phyloP scores from a whole-genome alignment of 2,329 filamentous ascomycete genomes.

The Colletotrichum phormii region DNA sequence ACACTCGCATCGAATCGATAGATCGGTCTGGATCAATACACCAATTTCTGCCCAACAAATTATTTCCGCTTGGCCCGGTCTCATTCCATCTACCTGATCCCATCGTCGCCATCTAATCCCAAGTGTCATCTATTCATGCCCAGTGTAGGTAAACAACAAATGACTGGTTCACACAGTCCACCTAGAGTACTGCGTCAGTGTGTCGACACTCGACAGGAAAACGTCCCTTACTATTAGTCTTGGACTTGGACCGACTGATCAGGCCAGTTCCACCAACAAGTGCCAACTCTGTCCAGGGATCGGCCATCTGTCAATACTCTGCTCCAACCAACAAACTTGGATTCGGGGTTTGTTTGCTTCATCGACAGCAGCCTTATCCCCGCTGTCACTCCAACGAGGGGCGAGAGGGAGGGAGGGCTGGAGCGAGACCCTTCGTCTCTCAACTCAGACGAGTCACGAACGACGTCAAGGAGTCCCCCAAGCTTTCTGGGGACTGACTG shows the following conservation, averaged over 20 bases:
- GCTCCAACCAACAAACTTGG: constrained; percentile 9
- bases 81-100: not conserved
- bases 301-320: constrained; percentile 10
- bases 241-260: constrained; percentile 1
- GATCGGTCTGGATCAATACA: not conserved
- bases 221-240: not conserved
- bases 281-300: constrained; percentile 10
- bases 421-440: not conserved
- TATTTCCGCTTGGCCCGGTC: not conserved
- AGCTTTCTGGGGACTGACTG: constrained; percentile 11
- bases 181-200: not conserved
- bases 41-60: not conserved
- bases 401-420: too few relatives aligned
- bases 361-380: constrained; percentile 28
- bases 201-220: not conserved
- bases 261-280: constrained; percentile 3
- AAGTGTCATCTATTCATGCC: too few relatives aligned
- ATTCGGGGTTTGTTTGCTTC: constrained; percentile 7
- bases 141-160: too few relatives aligned
- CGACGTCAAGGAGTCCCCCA: constrained; percentile 12
- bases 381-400: constrained; percentile 1
- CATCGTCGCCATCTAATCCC: too few relatives aligned
- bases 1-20: not conserved
- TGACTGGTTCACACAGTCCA: too few relatives aligned
- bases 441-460: constrained; percentile 32